A percentile compares a stretch with the other conserved stretches of the same genome.
phyloP scores from a whole-genome alignment of 2,329 filamentous ascomycete species.

The Penicillium rolfsii region DNA sequence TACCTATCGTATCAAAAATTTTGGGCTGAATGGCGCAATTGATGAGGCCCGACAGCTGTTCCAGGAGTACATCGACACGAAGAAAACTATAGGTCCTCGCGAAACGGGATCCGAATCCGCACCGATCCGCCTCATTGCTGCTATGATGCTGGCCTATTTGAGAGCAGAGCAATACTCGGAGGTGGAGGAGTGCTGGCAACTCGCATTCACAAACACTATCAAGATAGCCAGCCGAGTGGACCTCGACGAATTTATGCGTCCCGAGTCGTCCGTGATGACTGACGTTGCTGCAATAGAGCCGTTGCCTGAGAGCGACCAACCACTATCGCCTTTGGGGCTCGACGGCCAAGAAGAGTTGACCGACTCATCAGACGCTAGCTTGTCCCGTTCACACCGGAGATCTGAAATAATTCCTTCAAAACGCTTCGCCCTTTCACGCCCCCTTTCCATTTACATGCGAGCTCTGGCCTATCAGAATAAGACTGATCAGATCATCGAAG shows the following conservation, averaged over 20 bases:
- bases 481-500: slow-evolving; percentile 54
- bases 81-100: slow-evolving; percentile 12
- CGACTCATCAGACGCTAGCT: not conserved
- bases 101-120: slow-evolving; percentile 38
- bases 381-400: not conserved
- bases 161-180: slow-evolving; percentile 60
- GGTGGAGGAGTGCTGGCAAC: slow-evolving; percentile 68
- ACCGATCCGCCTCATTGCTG: slow-evolving; percentile 61
- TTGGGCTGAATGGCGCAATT: slow-evolving; percentile 53
- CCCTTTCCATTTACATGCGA: slow-evolving; percentile 57
- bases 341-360: not conserved
- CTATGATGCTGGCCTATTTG: slow-evolving; percentile 70
- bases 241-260: slow-evolving; percentile 24
- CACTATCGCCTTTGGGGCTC: not conserved
- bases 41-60: slow-evolving; percentile 59
- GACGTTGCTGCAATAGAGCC: not conserved
- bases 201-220: slow-evolving; percentile 60
- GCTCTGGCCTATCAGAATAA: slow-evolving; percentile 58
- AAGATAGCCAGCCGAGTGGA: slow-evolving; percentile 46
- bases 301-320: not conserved
- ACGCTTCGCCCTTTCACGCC: slow-evolving; percentile 54
- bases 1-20: slow-evolving; percentile 60
- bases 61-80: slow-evolving; percentile 51
- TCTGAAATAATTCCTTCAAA: slow-evolving; percentile 35
- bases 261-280: not conserved